Conservation (phyloP, 352 stramenopile genomes). For the Phytophthora sp. region DNA sequence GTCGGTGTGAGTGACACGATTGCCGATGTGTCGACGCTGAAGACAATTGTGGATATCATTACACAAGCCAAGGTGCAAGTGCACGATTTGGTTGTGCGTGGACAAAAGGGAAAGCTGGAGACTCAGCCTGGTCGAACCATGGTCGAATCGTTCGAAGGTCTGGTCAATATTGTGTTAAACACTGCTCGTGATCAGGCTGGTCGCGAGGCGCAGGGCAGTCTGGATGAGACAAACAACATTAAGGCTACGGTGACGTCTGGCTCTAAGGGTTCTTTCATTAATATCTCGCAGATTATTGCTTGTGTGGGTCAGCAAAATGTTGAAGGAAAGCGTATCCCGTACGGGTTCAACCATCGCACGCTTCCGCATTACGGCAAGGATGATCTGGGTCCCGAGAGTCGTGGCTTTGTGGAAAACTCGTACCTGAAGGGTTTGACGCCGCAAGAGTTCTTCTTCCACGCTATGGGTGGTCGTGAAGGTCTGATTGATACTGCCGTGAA, state of each 20-base stretch:
- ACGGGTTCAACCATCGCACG: constrained; percentile 95
- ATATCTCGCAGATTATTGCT: constrained; percentile 99
- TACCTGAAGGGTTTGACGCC: constrained; percentile 96
- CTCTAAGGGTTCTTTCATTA: constrained; percentile 99
- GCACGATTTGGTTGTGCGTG: constrained; percentile 95
- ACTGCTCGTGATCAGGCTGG: constrained; percentile 86
- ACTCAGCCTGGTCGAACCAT: constrained; percentile 98
- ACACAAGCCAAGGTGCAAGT: constrained; percentile 97
- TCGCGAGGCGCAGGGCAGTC: constrained; percentile 81
- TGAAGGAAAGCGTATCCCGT: constrained; percentile 97
- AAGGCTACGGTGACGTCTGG: constrained; percentile 99
- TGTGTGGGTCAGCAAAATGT: constrained; percentile 99
- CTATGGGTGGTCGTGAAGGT: constrained; percentile 99
- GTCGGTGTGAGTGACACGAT: constrained; percentile 99
- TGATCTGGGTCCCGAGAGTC: constrained; percentile 97
- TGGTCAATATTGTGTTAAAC: constrained; percentile 97
- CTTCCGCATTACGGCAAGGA: constrained; percentile 97
- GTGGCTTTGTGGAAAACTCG: constrained; percentile 99
- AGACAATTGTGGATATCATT: constrained; percentile 99
- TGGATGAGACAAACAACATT: constrained; percentile 98
- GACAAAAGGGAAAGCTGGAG: constrained; percentile 97
- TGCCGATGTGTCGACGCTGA: constrained; percentile 97
- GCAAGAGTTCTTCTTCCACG: constrained; percentile 99
- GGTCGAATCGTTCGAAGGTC: constrained; percentile 99
- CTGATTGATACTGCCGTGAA: constrained; percentile 99